phyloP scores from a whole-genome alignment of 768 basidiomycete genomes.

The Coprinopsis marcescibilis region DNA sequence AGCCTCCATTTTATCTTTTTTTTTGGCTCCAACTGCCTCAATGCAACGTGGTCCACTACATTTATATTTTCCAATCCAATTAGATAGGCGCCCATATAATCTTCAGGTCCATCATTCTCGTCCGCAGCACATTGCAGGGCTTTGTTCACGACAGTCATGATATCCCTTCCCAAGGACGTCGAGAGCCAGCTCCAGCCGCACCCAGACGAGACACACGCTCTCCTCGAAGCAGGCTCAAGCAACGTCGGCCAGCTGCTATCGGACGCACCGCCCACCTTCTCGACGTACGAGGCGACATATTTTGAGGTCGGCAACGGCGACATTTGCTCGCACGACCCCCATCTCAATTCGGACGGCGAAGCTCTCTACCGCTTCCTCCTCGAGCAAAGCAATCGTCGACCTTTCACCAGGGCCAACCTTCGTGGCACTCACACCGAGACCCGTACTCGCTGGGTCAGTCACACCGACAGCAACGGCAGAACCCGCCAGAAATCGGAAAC shows the following conservation, averaged over 20 bases:
- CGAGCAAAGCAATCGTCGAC: slow-evolving; percentile 41
- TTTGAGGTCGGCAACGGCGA: slow-evolving; percentile 42
- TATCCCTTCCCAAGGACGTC: slow-evolving; percentile 10
- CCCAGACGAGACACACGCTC: slow-evolving; percentile 35
- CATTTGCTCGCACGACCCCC: slow-evolving; percentile 64
- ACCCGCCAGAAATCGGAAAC: slow-evolving; percentile 34
- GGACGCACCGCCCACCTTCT: slow-evolving; percentile 56
- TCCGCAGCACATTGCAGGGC: neutral
- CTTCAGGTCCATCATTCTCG: neutral
- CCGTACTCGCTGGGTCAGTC: slow-evolving; percentile 40
- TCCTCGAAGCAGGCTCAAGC: slow-evolving; percentile 9
- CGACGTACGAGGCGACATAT: slow-evolving; percentile 59
- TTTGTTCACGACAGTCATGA: neutral
- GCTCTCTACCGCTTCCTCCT: slow-evolving; percentile 72
- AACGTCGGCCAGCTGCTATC: slow-evolving; percentile 25
- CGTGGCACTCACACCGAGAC: slow-evolving; percentile 54
- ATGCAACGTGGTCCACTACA: too few species aligned
- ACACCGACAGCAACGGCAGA: slow-evolving; percentile 28
- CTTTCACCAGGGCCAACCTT: slow-evolving; percentile 41
- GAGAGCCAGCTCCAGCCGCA: slow-evolving; percentile 19
- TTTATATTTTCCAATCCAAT: too few species aligned
- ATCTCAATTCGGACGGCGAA: slow-evolving; percentile 63
- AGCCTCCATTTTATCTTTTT: neutral
- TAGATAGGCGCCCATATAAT: too few species aligned
- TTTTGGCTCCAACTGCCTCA: neutral